Evolutionary conservation across 257 asterid genomes (phyloP).

Genomic region (Mentha longifolia): DNA sequence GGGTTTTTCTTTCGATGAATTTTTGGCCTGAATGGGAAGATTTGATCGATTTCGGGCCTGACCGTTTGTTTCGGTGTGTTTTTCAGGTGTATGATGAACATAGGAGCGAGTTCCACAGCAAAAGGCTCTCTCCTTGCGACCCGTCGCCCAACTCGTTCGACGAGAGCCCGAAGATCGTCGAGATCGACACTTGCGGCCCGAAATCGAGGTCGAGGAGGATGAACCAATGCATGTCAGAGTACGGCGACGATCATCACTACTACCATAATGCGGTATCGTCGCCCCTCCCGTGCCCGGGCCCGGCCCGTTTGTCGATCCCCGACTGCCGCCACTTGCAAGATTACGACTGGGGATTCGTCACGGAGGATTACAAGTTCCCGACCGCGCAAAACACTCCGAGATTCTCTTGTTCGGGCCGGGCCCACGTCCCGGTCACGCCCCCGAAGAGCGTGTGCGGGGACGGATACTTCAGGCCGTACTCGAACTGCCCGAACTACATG

Average conservation of each 20-base stretch:
- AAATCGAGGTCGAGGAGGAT: slow-evolving; percentile 69
- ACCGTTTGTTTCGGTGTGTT: background rate
- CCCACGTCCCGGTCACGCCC: slow-evolving; percentile 52
- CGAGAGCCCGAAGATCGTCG: slow-evolving; percentile 87
- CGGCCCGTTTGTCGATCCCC: slow-evolving; percentile 67
- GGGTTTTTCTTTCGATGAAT: background rate
- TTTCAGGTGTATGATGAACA: slow-evolving; percentile 72
- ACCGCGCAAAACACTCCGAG: slow-evolving; percentile 86
- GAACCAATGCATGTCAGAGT: slow-evolving; percentile 51
- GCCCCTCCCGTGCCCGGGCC: slow-evolving; percentile 59
- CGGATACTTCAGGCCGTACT: slow-evolving; percentile 57
- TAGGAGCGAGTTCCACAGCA: slow-evolving; percentile 68
- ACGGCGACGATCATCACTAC: slow-evolving; percentile 67
- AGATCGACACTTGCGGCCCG: slow-evolving; percentile 75
- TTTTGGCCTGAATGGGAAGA: background rate
- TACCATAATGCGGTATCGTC: slow-evolving; percentile 49
- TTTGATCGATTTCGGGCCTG: no score
- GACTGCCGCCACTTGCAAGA: slow-evolving; percentile 60
- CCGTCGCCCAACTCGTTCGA: slow-evolving; percentile 46
- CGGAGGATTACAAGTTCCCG: slow-evolving; percentile 56
- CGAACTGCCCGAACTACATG: slow-evolving; percentile 74
- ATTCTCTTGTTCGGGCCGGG: slow-evolving; percentile 48
- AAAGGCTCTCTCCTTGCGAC: slow-evolving; percentile 66
- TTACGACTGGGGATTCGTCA: slow-evolving; percentile 62
- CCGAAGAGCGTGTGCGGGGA: slow-evolving; percentile 84